Evolutionary conservation across 306 rosid species (phyloP).

Genomic region (Vigna reflexopilosa): DNA sequence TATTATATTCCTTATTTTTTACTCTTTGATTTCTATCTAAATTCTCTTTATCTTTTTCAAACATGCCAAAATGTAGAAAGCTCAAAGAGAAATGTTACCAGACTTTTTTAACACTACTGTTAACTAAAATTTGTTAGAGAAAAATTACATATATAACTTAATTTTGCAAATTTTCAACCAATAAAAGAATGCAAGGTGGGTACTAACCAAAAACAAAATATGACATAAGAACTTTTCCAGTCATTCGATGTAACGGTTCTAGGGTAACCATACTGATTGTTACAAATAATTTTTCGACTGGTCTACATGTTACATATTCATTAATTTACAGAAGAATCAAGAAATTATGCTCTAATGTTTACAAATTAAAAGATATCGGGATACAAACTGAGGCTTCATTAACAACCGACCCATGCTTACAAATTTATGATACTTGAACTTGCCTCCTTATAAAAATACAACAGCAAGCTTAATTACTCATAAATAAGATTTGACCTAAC

Average conservation of each 20-base stretch:
- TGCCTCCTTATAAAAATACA: conserved; percentile 47
- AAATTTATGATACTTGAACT: conserved; percentile 47
- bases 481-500: conserved; percentile 36
- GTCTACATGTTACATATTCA: conserved; percentile 46
- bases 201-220: no score
- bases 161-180: no score
- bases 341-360: conserved; percentile 54
- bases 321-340: conserved; percentile 73
- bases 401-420: conserved; percentile 44
- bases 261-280: conserved; percentile 49
- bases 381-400: conserved; percentile 42
- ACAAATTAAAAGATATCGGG: conserved; percentile 49
- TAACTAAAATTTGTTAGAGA: no score
- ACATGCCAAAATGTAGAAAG: background rate
- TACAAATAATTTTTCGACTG: conserved; percentile 45
- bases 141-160: no score
- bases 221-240: background rate
- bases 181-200: no score
- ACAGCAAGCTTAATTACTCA: conserved; percentile 43
- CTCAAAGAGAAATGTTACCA: no score
- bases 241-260: background rate
- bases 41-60: background rate
- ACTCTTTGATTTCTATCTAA: no score
- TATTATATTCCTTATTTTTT: no score
- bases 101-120: no score